A percentile compares a stretch with the other conserved stretches of the same genome.
phyloP scores from a whole-genome alignment of 306 rosid species.

The Alnus rubra region DNA sequence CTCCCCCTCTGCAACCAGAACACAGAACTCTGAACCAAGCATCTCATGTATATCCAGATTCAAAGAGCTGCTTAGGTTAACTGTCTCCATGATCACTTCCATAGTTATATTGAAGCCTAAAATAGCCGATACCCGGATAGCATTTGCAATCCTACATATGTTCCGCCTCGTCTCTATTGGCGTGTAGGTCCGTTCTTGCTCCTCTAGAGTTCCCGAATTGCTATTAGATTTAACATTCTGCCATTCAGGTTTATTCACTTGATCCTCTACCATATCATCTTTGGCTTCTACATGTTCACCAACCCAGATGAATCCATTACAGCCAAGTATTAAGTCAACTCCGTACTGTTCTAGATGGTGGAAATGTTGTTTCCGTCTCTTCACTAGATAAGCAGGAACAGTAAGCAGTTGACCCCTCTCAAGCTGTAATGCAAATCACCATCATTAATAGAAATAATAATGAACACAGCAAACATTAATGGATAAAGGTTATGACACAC shows the following conservation, averaged over 20 bases:
- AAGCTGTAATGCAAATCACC: conserved; percentile 50
- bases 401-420: conserved; percentile 78
- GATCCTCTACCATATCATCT: conserved; percentile 66
- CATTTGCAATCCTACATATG: conserved; percentile 83
- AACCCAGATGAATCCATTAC: conserved; percentile 88
- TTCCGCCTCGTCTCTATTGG: conserved; percentile 60
- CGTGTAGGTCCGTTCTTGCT: conserved; percentile 54
- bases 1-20: conserved; percentile 81
- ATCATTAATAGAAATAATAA: neutral
- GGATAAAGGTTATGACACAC: neutral
- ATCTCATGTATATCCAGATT: conserved; percentile 67
- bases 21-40: conserved; percentile 86
- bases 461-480: neutral
- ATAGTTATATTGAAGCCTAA: conserved; percentile 64
- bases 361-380: conserved; percentile 90
- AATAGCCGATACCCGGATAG: conserved; percentile 58
- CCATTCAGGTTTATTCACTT: conserved; percentile 46
- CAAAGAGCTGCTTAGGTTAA: conserved; percentile 56
- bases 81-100: conserved; percentile 63
- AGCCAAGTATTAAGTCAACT: conserved; percentile 76
- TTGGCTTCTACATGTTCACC: conserved; percentile 72
- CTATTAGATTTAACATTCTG: conserved; percentile 27
- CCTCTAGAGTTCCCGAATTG: conserved; percentile 38
- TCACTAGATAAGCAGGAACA: conserved; percentile 73
- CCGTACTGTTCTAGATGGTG: conserved; percentile 77